Base-by-base conservation (phyloP, 2,329 filamentous ascomycete genomes). In the Thelonectria discophora region DNA sequence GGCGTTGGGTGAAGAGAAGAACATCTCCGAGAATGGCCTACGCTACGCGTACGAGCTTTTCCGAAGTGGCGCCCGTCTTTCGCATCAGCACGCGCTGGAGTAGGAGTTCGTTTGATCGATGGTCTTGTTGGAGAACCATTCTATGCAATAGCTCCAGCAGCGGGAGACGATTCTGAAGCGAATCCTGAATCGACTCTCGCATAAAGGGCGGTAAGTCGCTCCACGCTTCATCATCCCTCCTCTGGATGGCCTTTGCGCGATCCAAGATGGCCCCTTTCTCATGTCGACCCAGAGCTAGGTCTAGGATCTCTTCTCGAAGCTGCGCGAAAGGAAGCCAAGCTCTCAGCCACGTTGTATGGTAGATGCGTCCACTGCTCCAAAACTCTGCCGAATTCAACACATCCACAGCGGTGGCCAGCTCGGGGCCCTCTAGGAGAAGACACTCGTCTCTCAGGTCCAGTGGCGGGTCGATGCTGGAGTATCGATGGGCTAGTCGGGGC, bases 251-350 rank as follows among this genome's bases (percentile, higher is more conserved):
- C 3, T 46, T 12, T n/a, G 55, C 39, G 5, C 9, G 39, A 5
- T 11, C 27, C 12, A 39, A 24, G 6, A 52, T 18, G 20, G 27
- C 27, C 10, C 46, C 40, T n/a, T 2, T 12, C 17, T 24, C 15
- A 11, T 52, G 39, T 20, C 11, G 39, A 7, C 39, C 39, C 18
- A 58, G 47, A 39, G 47, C n/a, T 11, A 58, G 11, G 17, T 58
- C 48, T 11, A 58, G 20, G 10, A 58, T 51, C 7, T 51, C 47
- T n/a, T 58, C 55, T 13, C 55, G 40, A 17, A 58, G 42, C 17
- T 30, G 55, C 5, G 50, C 55, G 42, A 58, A 58, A 18, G 48
- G 55, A n/a, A 51, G 20, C 55, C 55, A 58, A 3, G 30, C 32
- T 6, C 47, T 46, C 11, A 58, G 27, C 55, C 48, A 52, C n/a